Base-by-base conservation (phyloP, 2,329 filamentous ascomycete genomes). In the Septoria linicola region DNA sequence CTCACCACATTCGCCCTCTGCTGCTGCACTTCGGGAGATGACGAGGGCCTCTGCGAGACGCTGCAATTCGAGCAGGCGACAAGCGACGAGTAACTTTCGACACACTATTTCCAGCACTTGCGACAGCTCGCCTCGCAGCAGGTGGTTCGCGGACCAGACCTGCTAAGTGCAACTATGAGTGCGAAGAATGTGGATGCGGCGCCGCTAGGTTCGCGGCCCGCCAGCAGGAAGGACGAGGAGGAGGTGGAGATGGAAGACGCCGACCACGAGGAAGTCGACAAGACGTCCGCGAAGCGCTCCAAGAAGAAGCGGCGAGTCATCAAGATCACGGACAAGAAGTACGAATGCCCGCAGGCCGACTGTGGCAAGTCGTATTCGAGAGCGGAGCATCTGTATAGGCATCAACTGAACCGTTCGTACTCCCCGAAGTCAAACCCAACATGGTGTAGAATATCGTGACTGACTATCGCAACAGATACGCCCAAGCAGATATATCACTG, bases 291-390 rank as follows among this genome's bases (percentile, higher is more conserved):
- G 20, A 23, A 44, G 21, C 63, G 62, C 36, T 61, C 61, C 41
- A 62, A 61, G 56, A 69, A 68, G 62, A 68, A 66, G 61, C 58
- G 65, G 45, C 58, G 63, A 37, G 47, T 66, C 14, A 60, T 66
- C 57, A 67, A 68, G 59, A 59, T 58, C 25, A 53, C 49, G 45
- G 87, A 90, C 68, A 91, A 90, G 73, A 81, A 78, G 79, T 76
- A 72, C 51, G 63, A 72, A 64, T 99, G 93, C 67, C 85, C 87
- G 4, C 83, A 89, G 53, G 84, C 88, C 59, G 89, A 87, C 32
- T 99, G 93, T 65, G 91, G 89, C 34, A 99, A 96, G 77, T 95
- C 87, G 68, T 99, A 99, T 70, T 96, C 92, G 20, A 82, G 93
- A 67, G 92, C 93, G 7, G 93, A 97, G 72, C 93, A 99, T 75